Conservation (phyloP, 176 grass and related monocot species). For the Guadua angustifolia region DNA sequence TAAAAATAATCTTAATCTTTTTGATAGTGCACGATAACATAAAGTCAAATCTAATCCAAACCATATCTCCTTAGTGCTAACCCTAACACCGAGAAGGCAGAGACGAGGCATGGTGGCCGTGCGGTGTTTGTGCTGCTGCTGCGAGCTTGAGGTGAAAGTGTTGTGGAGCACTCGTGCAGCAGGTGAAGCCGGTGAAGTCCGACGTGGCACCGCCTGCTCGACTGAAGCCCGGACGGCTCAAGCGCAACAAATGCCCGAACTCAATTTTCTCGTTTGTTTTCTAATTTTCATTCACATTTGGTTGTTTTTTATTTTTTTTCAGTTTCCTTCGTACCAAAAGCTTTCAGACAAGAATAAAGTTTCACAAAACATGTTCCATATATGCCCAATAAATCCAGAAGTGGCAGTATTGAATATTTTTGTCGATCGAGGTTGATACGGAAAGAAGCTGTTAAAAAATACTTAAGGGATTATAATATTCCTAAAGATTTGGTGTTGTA, state of each 20-base stretch:
- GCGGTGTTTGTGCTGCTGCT: neutral
- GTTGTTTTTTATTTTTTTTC: neutral
- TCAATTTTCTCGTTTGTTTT: neutral
- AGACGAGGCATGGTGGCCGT: constrained; percentile 7
- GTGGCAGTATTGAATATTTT: neutral
- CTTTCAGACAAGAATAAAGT: neutral
- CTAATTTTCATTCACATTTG: neutral
- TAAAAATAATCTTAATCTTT: no score
- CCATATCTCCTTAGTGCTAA: no score
- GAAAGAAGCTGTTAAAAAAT: no score
- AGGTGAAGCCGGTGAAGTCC: neutral
- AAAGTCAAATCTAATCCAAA: no score
- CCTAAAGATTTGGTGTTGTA: no score
- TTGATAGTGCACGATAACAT: no score
- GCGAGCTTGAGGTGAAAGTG: neutral
- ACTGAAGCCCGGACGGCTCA: neutral
- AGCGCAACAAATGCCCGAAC: neutral
- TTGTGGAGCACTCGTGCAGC: neutral
- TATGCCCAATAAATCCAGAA: neutral
- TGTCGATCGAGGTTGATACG: no score
- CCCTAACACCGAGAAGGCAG: neutral
- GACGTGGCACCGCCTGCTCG: neutral
- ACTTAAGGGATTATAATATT: no score
- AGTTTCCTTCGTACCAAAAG: neutral
- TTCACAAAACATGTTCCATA: neutral